These are phyloP conservation scores for Helichrysum umbraculigerum DNA, from an alignment of 129 eudicot species.

Conservation along the genomic window DNA sequence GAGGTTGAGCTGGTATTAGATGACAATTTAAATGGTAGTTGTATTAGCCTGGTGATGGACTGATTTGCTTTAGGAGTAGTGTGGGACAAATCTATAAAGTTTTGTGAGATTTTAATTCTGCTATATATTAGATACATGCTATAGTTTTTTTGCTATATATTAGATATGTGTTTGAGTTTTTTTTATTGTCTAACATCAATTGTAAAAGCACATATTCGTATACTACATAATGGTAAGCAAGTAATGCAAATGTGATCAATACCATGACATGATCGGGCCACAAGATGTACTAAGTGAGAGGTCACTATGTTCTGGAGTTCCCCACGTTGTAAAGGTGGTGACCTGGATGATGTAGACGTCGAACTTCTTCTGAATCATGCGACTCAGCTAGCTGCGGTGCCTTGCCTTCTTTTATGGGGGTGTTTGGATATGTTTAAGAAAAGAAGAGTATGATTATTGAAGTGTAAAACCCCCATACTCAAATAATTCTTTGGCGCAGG, in stretches of 20 bases:
- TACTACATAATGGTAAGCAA: conserved; percentile 34
- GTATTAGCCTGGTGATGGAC: background rate
- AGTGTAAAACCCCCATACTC: conserved; percentile 71
- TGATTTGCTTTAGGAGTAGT: conserved; percentile 15
- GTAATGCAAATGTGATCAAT: conserved; percentile 20
- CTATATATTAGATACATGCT: background rate
- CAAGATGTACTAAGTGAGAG: conserved; percentile 11
- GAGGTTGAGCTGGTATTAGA: background rate
- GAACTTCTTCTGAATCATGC: conserved; percentile 18
- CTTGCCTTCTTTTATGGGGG: conserved; percentile 53
- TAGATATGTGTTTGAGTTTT: conserved; percentile 1
- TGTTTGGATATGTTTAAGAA: conserved; percentile 48
- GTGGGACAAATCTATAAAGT: conserved; percentile 13
- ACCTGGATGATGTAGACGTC: conserved; percentile 18
- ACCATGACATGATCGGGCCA: conserved; percentile 24
- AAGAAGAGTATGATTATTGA: conserved; percentile 41
- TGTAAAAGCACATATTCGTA: conserved; percentile 13
- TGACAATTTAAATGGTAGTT: background rate
- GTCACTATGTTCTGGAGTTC: conserved; percentile 3
- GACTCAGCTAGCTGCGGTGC: conserved; percentile 31
- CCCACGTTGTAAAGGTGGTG: conserved; percentile 22
- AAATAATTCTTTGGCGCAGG: conserved; percentile 95
- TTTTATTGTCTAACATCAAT: background rate
- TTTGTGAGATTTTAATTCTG: conserved; percentile 8
- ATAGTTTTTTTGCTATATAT: background rate